A percentile compares a stretch with the other conserved stretches of the same genome.
Conservation (phyloP, 345 rosid genomes). For the Acer campestre region DNA sequence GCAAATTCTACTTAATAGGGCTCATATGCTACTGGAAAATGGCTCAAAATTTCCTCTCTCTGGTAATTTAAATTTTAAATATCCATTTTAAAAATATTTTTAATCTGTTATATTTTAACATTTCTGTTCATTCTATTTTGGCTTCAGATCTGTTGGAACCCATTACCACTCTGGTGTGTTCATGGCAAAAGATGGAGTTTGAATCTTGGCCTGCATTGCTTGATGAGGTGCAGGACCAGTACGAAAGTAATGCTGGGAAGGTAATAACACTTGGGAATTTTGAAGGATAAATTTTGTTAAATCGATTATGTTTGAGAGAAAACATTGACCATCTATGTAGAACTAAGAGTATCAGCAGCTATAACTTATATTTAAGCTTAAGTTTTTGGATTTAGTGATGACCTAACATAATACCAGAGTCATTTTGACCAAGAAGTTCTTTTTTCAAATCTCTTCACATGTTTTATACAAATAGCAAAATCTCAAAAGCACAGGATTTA, state of each 20-base stretch:
- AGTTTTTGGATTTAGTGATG: not conserved
- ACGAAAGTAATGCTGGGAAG: conserved; percentile 80
- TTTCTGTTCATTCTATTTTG: conserved; percentile 18
- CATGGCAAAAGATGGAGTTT: conserved; percentile 89
- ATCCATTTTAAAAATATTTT: not conserved
- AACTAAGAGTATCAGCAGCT: not conserved
- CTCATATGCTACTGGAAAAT: conserved; percentile 54
- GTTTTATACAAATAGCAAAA: not conserved
- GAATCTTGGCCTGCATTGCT: conserved; percentile 86
- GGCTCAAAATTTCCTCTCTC: conserved; percentile 70
- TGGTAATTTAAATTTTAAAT: conserved; percentile 47
- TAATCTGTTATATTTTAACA: conserved; percentile 1
- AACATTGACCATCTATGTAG: not conserved
- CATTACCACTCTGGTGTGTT: conserved; percentile 55
- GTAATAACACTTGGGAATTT: conserved; percentile 35
- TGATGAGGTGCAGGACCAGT: conserved; percentile 81
- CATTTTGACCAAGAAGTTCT: not conserved
- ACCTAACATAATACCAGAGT: not conserved
- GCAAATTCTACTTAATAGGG: conserved; percentile 71
- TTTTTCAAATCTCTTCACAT: not conserved
- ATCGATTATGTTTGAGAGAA: not conserved
- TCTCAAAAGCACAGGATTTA: not conserved
- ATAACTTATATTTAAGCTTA: not conserved
- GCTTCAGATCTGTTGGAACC: conserved; percentile 67
- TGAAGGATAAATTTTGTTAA: not conserved